Evolutionary conservation across 495 filamentous ascomycete genomes (phyloP), one percentile per base, ranked within the genome.

Genomic region (Penicillium arizonense): DNA sequence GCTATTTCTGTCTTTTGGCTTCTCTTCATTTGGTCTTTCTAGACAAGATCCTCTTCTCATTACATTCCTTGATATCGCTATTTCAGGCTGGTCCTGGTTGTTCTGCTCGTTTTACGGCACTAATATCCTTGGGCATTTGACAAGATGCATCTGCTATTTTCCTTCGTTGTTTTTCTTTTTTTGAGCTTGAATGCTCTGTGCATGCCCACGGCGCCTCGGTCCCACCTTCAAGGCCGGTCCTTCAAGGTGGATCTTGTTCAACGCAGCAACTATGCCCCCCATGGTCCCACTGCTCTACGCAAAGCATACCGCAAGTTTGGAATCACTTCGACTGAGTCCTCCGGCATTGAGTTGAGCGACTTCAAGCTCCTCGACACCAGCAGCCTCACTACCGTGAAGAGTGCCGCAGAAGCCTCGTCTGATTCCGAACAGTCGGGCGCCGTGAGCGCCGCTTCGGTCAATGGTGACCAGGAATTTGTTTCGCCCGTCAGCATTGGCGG

Each of bases 401-500:
- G 62, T 13, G 23, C 46, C 9, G 43, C 35, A 28, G 28, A 47
- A 8, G 48, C 57, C 23, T 53, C 53, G 8, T 57, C 35, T 5
- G 57, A 66, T 33, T 39, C 65, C 1, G 70, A 73, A 53, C 52
- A 75, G 59, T 57, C 73, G 14, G 87, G 87, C 16, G 66, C 76
- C 20, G 87, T 89, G 18, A 64, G 75, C 21, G 83, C 85, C 7
- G 79, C 74, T 11, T 86, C 86, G 3, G 83, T 84, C 38, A 57
- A 74, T 39, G 77, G 81, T 42, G 86, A 87, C 48, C 74, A 80
- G 18, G 83, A 89, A 47, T 96, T 89, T 58, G 74, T 93, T 12
- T 81, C 84, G 13, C 83, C 85, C 0, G 85, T 91, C 30, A 76
- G 61, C 5, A 82, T 96, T 60, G 90, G 90, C 38, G 86, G 84